Evolutionary conservation across 148 eudicot species (phyloP).

Genomic region (Tetragonia tetragonoides): DNA sequence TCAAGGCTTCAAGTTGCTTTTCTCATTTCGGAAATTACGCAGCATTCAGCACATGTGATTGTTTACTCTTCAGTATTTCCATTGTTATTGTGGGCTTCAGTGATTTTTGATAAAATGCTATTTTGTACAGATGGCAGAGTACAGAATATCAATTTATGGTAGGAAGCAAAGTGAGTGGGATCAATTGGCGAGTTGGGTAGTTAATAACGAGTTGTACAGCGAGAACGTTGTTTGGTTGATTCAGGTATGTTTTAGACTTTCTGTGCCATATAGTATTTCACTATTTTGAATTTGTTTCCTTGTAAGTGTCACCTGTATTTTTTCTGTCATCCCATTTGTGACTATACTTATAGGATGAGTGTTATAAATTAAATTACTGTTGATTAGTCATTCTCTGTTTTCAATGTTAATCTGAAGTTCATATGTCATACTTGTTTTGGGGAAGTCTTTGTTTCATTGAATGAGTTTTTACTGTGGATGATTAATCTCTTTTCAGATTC

Average conservation of each 20-base stretch:
- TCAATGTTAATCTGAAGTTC: background rate
- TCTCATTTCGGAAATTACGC: background rate
- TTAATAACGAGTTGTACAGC: conserved; percentile 88
- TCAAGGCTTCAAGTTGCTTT: conserved; percentile 1
- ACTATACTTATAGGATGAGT: background rate
- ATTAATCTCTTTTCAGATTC: conserved; percentile 55
- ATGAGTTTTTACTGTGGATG: conserved; percentile 2
- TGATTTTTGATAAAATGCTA: conserved; percentile 7
- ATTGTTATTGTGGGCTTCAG: background rate
- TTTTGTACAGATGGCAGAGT: conserved; percentile 93
- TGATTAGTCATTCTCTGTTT: background rate
- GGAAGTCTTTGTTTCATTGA: background rate
- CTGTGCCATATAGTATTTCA: background rate
- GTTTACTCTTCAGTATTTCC: background rate
- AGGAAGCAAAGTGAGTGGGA: conserved; percentile 99
- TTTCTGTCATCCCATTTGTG: background rate
- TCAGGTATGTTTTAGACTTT: conserved; percentile 46
- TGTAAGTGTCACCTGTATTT: background rate
- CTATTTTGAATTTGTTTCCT: background rate
- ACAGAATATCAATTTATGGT: conserved; percentile 93
- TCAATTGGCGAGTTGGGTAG: conserved; percentile 94
- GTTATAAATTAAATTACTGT: background rate
- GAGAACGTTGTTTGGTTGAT: conserved; percentile 99
- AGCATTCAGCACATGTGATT: background rate
- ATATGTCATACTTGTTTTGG: background rate